phyloP scores from a whole-genome alignment of 805 yeast species.

The Yamadazyma phyllophila region DNA sequence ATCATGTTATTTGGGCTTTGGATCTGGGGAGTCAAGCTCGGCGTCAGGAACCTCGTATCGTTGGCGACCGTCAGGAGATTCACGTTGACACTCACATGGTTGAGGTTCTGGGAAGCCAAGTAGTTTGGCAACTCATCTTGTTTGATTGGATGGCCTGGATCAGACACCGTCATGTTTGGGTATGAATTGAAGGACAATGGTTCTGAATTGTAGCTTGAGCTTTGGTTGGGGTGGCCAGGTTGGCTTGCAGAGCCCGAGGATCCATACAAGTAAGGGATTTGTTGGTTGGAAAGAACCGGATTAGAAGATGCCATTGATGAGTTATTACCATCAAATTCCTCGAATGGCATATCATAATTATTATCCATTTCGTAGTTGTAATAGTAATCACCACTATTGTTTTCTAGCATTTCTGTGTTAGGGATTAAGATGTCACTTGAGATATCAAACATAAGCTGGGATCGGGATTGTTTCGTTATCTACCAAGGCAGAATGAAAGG shows the following conservation, averaged over 20 bases:
- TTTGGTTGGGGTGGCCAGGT: not conserved
- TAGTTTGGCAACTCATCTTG: not conserved
- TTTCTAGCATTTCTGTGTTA: slow-evolving; percentile 12
- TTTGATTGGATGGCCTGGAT: not conserved
- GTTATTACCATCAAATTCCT: slow-evolving; percentile 5
- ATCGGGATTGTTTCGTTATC: not conserved
- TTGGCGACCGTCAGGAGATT: slow-evolving; percentile 7
- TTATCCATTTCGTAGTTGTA: slow-evolving; percentile 8
- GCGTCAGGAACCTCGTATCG: slow-evolving; percentile 11
- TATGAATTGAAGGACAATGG: not conserved
- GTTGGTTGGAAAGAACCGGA: not conserved
- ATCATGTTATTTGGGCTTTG: slow-evolving; percentile 13
- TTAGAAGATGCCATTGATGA: not conserved
- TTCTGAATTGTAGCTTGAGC: not conserved
- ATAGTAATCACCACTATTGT: slow-evolving; percentile 13
- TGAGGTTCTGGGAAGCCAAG: not conserved
- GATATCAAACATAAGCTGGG: slow-evolving; percentile 12
- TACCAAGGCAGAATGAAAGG: not conserved
- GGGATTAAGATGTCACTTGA: slow-evolving; percentile 15
- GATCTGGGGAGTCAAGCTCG: slow-evolving; percentile 13
- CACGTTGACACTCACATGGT: slow-evolving; percentile 10
- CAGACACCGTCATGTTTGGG: not conserved
- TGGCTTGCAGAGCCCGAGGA: not conserved
- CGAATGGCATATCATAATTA: slow-evolving; percentile 7
- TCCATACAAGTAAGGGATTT: not conserved